Evolutionary conservation across 306 rosid genomes (phyloP).

Genomic region (Sechiopsis laciniata): DNA sequence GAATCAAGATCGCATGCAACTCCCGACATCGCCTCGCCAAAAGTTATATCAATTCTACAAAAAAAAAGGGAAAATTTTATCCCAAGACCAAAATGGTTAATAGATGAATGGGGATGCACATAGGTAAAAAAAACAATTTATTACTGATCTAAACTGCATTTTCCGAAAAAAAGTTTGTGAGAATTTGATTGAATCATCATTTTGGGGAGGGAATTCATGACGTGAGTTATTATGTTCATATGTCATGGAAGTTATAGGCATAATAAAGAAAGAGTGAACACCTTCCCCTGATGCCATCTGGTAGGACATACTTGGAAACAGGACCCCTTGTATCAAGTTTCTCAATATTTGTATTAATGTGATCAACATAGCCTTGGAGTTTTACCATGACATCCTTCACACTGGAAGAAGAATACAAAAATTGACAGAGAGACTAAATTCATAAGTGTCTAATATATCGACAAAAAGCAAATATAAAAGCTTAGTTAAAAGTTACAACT

Average conservation of each 20-base stretch:
- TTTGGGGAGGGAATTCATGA: not conserved
- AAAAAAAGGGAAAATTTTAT: not conserved
- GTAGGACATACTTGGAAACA: constrained; percentile 72
- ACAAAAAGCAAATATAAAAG: not conserved
- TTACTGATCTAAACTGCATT: no score
- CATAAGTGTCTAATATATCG: not conserved
- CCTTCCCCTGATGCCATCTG: constrained; percentile 81
- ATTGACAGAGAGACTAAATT: constrained; percentile 14
- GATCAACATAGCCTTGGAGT: constrained; percentile 67
- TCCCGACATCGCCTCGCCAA: constrained; percentile 63
- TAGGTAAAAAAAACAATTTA: not conserved
- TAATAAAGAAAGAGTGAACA: constrained; percentile 29
- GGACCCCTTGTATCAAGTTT: constrained; percentile 80
- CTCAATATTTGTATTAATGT: constrained; percentile 53
- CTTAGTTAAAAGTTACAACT: not conserved
- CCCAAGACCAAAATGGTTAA: not conserved
- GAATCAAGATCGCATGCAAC: constrained; percentile 86
- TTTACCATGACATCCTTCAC: constrained; percentile 60
- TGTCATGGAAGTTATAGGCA: not conserved
- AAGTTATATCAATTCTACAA: constrained; percentile 62
- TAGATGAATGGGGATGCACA: not conserved
- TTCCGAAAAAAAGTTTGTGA: not conserved
- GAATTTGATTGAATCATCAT: constrained; percentile 5
- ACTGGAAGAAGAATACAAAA: constrained; percentile 32
- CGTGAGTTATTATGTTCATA: not conserved